These are phyloP conservation scores for Pichia sp. DNA, from an alignment of 1,139 yeast genomes.

Conservation along the genomic window DNA sequence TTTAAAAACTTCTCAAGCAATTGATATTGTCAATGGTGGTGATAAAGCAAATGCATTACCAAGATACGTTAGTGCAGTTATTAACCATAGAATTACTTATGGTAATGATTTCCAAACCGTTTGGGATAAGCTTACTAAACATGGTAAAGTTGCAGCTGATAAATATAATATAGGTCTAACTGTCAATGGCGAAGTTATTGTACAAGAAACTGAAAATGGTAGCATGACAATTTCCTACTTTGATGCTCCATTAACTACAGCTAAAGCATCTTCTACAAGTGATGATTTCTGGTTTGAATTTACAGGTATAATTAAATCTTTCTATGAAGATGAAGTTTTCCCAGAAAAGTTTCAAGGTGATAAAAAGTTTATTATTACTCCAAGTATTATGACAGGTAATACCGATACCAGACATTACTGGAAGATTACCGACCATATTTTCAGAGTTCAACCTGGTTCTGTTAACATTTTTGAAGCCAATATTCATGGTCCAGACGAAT, in stretches of 20 bases:
- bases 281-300: constrained; percentile 40
- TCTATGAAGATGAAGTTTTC: constrained; percentile 41
- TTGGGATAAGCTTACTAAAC: constrained; percentile 20
- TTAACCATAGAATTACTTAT: constrained; percentile 49
- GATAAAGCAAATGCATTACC: constrained; percentile 54
- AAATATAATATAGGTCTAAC: constrained; percentile 43
- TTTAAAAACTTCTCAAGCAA: constrained; percentile 55
- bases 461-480: constrained; percentile 13
- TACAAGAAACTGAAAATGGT: constrained; percentile 36
- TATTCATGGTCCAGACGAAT: constrained; percentile 35
- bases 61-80: constrained; percentile 41
- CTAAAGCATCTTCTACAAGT: constrained; percentile 40
- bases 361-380: constrained; percentile 50
- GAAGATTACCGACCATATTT: constrained; percentile 66
- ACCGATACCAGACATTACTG: constrained; percentile 82
- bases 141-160: constrained; percentile 38
- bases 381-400: constrained; percentile 69
- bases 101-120: constrained; percentile 35
- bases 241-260: constrained; percentile 34
- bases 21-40: constrained; percentile 56
- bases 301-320: constrained; percentile 42
- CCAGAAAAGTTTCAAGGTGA: constrained; percentile 39
- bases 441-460: constrained; percentile 40
- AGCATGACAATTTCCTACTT: constrained; percentile 38
- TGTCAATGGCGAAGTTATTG: constrained; percentile 32